Base-by-base conservation (phyloP, 148 eudicot genomes). In the Chenopodium suecicum region DNA sequence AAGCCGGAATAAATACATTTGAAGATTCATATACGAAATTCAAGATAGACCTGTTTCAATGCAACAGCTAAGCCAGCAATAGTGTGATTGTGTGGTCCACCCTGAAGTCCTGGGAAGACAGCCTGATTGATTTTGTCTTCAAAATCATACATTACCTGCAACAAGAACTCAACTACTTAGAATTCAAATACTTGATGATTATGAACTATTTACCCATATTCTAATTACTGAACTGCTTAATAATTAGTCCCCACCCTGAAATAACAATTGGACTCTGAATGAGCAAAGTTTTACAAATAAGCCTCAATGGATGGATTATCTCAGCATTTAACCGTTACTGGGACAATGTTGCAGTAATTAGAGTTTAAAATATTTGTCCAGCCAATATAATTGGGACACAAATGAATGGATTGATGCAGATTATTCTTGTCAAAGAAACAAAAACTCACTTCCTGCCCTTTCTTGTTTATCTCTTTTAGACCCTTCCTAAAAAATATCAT, bases 21-120 rank as follows among this genome's bases (percentile, higher is more conserved):
- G 50, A 75, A 73, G 6, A 29, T 83, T 74, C 73, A 82, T 37
- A 81, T 32, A 72, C 64, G 58, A 27, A 81, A 37, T 63, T 66
- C 80, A 78, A 64, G 67, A 47, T 83, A 29, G 64, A 94, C 99
- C 99, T 97, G 99, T 83, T 94, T 97, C 80, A 97, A 80, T 31
- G 99, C 98, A 77, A 97, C 99, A 70, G 99, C 99, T 87, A 97
- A 90, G 70, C 91, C 99, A 75, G 99, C 78, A 78, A 97, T 97
- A 7, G 99, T 97, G 87, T 97, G 99, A 83, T 97, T 97, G 86
- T 94, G 99, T 16, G 99, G 99, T 66, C 99, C 99, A 46, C 99
- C 99, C 86, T 97, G 99, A 85, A 97, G 98, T 78, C 99, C 99
- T 75, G 99, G 99, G 85, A 97, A 97, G 58, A 97, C 99, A 78